These are phyloP conservation scores for Leishmania amazonensis DNA, from an alignment of 208 protist species.

Conservation along the genomic window DNA sequence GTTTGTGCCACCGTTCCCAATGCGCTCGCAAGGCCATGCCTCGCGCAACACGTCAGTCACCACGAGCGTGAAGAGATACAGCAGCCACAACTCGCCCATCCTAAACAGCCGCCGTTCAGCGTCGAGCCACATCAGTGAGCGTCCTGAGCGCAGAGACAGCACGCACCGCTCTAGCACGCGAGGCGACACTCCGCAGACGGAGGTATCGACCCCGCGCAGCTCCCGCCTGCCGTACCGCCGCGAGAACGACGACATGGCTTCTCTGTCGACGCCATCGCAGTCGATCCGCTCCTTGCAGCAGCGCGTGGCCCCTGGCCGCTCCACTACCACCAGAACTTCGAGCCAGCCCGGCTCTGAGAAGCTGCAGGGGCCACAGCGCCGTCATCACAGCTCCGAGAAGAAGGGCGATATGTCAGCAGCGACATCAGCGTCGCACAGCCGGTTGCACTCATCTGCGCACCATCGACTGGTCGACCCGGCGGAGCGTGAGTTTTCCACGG, in stretches of 20 bases:
- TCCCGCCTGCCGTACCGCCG: conserved; percentile 31
- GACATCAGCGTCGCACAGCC: neutral
- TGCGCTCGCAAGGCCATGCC: conserved; percentile 1
- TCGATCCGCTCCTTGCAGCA: conserved; percentile 40
- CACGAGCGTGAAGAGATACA: conserved; percentile 35
- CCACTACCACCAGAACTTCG: neutral
- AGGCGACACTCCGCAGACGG: conserved; percentile 11
- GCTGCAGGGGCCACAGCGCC: conserved; percentile 11
- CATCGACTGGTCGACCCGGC: conserved; percentile 19
- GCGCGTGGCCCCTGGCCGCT: conserved; percentile 24
- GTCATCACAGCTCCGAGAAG: conserved; percentile 14
- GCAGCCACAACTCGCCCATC: conserved; percentile 4
- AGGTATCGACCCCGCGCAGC: conserved; percentile 30
- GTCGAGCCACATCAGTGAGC: conserved; percentile 25
- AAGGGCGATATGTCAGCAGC: neutral
- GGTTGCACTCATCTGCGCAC: conserved; percentile 10
- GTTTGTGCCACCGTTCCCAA: conserved; percentile 27
- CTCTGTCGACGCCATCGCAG: conserved; percentile 26
- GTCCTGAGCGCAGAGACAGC: conserved; percentile 12
- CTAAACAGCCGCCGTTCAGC: conserved; percentile 12
- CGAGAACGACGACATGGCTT: conserved; percentile 30
- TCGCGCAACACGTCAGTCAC: conserved; percentile 17
- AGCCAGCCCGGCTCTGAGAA: conserved; percentile 9
- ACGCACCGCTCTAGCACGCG: conserved; percentile 5
- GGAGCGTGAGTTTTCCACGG: conserved; percentile 37